Evolutionary conservation across 1,139 yeast species (phyloP), one percentile per base, ranked within the genome.

Genomic region (Entelexis sorbosivorans): DNA sequence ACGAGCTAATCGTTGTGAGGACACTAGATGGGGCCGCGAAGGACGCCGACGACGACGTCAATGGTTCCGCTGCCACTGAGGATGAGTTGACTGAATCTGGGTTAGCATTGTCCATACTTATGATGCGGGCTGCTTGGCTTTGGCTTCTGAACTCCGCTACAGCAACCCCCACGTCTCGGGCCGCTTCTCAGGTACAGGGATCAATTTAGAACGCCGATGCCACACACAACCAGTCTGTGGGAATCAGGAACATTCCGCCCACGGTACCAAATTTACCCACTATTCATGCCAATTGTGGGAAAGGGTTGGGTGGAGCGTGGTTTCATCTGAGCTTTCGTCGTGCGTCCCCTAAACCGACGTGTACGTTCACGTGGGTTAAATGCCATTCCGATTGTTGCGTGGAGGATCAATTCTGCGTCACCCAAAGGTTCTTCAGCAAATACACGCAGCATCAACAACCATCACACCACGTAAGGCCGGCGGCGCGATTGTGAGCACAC

Each of bases 21-120:
- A 34, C 31, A 28, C 31, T 46, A 7, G 44, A 46, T 5, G 38
- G 33, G 5, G 49, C 13, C n/a, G 17, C 24, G 16, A 22, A 16
- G 11, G 38, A 22, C 14, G 49, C 4, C 24, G 44, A 24, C 10
- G 44, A n/a, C 16, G 49, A 29, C 7, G 44, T 19, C 17, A 11
- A 3, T 8, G 44, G 24, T 22, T 26, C 44, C 17, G 44, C 14
- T 19, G 44, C 28, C 16, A 28, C 24, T 4, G 24, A 6, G 7
- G 49, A 46, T 11, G 39, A 31, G 32, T 46, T 46, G 14, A 36
- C 49, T 46, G 31, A 6, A 17, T 29, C 32, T 7, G 36, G 49
- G 49, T 38, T 46, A 38, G 49, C 32, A 45, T 45, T 36, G 48
- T 45, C 48, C 48, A 45, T 45, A 13, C 14, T 33, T 28, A 7